Percentiles rank a stretch among this genome's conserved stretches.
Evolutionary conservation across 495 filamentous ascomycete genomes (phyloP).

Genomic region (Ramalina peruviana): DNA sequence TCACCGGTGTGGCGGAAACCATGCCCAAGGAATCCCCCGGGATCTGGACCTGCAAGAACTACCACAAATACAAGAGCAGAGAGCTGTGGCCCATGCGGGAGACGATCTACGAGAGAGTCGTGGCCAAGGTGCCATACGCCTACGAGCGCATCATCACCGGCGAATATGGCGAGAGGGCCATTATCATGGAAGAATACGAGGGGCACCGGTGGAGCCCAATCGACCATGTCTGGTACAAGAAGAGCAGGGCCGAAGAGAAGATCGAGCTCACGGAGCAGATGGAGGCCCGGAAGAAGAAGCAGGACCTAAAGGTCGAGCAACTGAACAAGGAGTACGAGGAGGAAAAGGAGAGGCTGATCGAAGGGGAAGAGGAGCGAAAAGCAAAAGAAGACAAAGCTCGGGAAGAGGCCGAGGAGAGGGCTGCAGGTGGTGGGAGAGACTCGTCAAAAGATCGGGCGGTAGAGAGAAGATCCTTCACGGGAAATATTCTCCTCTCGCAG

Average conservation of each 20-base stretch:
- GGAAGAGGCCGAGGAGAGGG: conserved; percentile 13
- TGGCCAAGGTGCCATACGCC: conserved; percentile 45
- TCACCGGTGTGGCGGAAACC: conserved; percentile 67
- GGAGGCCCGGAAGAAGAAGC: conserved; percentile 14
- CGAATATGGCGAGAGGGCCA: conserved; percentile 42
- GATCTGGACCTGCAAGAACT: conserved; percentile 73
- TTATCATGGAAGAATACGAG: conserved; percentile 35
- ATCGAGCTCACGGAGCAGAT: conserved; percentile 7
- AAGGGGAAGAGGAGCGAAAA: conserved; percentile 20
- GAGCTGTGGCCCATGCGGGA: conserved; percentile 42
- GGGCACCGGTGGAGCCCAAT: conserved; percentile 31
- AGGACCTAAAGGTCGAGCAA: conserved; percentile 16
- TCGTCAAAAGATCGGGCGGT: neutral
- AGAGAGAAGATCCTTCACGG: neutral
- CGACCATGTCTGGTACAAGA: conserved; percentile 35
- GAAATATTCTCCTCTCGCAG: neutral
- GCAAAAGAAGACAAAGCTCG: conserved; percentile 20
- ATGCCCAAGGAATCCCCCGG: conserved; percentile 42
- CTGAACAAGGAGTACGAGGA: conserved; percentile 25
- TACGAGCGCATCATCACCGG: conserved; percentile 44
- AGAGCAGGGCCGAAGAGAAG: conserved; percentile 12
- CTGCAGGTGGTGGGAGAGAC: neutral
- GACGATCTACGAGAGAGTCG: conserved; percentile 46
- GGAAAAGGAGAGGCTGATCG: conserved; percentile 14
- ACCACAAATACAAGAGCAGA: conserved; percentile 48